Evolutionary conservation across 2,329 filamentous ascomycete genomes (phyloP), one percentile per base, ranked within the genome.

Genomic region (Ascochyta lentis): DNA sequence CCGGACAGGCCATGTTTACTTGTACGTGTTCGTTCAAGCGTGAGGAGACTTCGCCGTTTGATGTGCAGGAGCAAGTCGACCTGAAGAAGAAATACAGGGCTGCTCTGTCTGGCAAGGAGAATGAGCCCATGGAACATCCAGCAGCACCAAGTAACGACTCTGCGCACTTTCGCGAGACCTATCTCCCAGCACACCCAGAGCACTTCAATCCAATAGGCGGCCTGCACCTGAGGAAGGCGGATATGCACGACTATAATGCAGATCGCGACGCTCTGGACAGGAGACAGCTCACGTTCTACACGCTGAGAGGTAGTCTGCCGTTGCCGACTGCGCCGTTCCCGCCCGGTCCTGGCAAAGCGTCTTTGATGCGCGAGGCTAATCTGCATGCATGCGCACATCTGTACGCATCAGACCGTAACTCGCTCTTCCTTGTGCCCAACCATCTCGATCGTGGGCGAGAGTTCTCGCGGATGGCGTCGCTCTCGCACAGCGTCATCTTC

Each of bases 371-470:
- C 37, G 66, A 64, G 29, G 66, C 82, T 29, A 86, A 86, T 59
- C 68, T 86, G 16, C 83, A 86, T 59, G 80, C 83, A 1, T 84
- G 81, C 60, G 83, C 82, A 3, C 84, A 86, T 67, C 73, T 85
- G 39, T 86, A 84, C 63, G 80, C 83, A 0, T 82, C 80, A 31
- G 84, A 86, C 61, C 78, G 80, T 23, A 86, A 86, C 53, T 81
- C 80, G 16, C 70, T 85, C 12, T 80, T 81, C 67, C 69, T 84
- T 40, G 77, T 84, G 2, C 76, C 81, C 2, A 81, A 81, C 22
- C 79, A 82, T 15, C 63, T 75, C 7, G 59, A 58, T 6, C 56
- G 57, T 2, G 62, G 60, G 2, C 39, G 68, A 39, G 63, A 69
- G 4, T 73, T 62, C 41, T 68, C 62, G 3, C 62, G 67, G 9